A percentile compares a stretch with the other conserved stretches of the same genome.
Evolutionary conservation across 2,329 filamentous ascomycete species (phyloP).

Genomic region (Decorospora gaudefroyi): DNA sequence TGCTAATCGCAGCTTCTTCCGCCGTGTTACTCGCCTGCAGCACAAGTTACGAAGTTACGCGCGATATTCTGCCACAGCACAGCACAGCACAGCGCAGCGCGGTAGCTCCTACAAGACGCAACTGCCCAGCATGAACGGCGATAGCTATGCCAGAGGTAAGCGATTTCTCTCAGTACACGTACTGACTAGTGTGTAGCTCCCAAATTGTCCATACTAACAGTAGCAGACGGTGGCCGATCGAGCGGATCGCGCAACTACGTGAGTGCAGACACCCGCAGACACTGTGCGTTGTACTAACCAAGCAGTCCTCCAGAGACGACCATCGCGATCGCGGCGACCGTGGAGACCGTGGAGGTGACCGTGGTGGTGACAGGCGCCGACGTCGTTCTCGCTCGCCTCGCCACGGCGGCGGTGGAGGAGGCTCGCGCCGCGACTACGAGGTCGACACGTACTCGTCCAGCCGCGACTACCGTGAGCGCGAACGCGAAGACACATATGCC

Average conservation of each 20-base stretch:
- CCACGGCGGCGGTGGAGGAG: slow-evolving; percentile 58
- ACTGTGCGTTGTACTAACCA: slow-evolving; percentile 27
- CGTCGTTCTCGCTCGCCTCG: slow-evolving; percentile 87
- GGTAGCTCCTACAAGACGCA: slow-evolving; percentile 19
- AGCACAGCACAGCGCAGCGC: too few relatives aligned
- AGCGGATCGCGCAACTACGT: slow-evolving; percentile 48
- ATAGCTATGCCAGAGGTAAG: slow-evolving; percentile 79
- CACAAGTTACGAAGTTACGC: slow-evolving; percentile 18
- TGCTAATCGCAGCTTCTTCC: slow-evolving; percentile 24
- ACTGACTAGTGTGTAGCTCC: slow-evolving; percentile 46
- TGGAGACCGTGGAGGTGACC: slow-evolving; percentile 23
- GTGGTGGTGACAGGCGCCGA: slow-evolving; percentile 51
- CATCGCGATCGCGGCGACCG: slow-evolving; percentile 30
- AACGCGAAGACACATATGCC: slow-evolving; percentile 89
- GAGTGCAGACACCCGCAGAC: slow-evolving; percentile 30
- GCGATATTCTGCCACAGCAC: slow-evolving; percentile 2
- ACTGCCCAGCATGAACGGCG: slow-evolving; percentile 73
- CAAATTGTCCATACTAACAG: slow-evolving; percentile 36
- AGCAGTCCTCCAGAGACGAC: slow-evolving; percentile 41
- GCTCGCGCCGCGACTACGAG: slow-evolving; percentile 69
- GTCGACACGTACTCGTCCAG: slow-evolving; percentile 90
- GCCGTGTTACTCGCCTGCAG: slow-evolving; percentile 11
- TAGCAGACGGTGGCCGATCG: slow-evolving; percentile 46
- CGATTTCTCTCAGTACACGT: slow-evolving; percentile 38
- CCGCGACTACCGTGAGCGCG: slow-evolving; percentile 87